Evolutionary conservation across 768 basidiomycete genomes (phyloP).

Genomic region (Naematelia aurantialba): DNA sequence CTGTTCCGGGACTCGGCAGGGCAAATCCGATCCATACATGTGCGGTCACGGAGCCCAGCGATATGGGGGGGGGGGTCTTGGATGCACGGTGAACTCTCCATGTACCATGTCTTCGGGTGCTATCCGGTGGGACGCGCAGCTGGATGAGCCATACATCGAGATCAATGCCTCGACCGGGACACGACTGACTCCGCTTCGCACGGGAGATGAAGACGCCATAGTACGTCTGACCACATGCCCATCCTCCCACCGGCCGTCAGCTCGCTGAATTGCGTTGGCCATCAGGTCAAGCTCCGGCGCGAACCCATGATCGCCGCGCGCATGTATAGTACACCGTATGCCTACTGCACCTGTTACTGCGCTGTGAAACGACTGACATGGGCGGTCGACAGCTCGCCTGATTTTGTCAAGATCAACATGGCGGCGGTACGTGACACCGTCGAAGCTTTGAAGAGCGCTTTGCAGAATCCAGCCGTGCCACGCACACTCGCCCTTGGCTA

Average conservation of each 20-base stretch:
- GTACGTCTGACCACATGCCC: not conserved
- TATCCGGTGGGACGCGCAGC: not conserved
- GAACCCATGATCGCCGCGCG: not conserved
- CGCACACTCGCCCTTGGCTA: not conserved
- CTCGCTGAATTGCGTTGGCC: not conserved
- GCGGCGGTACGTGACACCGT: not conserved
- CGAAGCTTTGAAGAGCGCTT: not conserved
- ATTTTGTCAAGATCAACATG: not conserved
- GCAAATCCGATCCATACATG: not conserved
- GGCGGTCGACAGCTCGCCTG: not conserved
- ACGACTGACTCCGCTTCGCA: not conserved
- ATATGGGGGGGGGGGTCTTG: too few relatives aligned
- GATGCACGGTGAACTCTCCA: not conserved
- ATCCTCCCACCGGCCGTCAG: not conserved
- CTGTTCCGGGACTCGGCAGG: not conserved
- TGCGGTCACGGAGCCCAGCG: too few relatives aligned
- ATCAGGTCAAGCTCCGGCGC: not conserved
- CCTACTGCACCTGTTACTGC: constrained; percentile 1
- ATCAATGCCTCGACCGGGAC: not conserved
- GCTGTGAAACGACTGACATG: not conserved
- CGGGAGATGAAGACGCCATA: not conserved
- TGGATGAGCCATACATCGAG: not conserved
- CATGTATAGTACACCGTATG: constrained; percentile 6
- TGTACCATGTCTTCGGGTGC: not conserved
- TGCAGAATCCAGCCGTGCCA: not conserved